Percentiles rank a stretch among this genome's conserved stretches.
Evolutionary conservation across 2,329 filamentous ascomycete genomes (phyloP).

Genomic region (Aspergillus jensenii): DNA sequence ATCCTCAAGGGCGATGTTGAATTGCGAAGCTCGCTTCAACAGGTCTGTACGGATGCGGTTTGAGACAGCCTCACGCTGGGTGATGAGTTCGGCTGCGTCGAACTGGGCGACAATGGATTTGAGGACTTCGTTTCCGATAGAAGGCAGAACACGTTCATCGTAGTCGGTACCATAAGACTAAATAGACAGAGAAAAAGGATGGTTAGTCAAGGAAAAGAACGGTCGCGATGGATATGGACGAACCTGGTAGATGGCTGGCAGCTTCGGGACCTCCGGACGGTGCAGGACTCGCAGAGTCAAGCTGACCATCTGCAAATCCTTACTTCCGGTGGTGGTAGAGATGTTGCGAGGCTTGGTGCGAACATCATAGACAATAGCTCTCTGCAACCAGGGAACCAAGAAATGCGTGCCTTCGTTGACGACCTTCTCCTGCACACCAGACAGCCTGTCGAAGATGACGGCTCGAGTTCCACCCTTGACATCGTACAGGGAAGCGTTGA

Average conservation of each 20-base stretch:
- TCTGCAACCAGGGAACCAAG: constrained; percentile 91
- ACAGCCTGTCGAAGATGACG: constrained; percentile 94
- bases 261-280: constrained; percentile 83
- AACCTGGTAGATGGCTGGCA: constrained; percentile 99
- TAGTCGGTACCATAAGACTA: constrained; percentile 97
- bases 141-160: constrained; percentile 96
- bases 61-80: constrained; percentile 94
- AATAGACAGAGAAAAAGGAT: background rate
- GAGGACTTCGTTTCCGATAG: constrained; percentile 98
- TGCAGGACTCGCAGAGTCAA: constrained; percentile 94
- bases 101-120: constrained; percentile 99
- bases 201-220: background rate
- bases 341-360: constrained; percentile 97
- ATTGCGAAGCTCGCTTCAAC: constrained; percentile 87
- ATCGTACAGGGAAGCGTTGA: constrained; percentile 87
- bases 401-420: constrained; percentile 97
- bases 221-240: constrained; percentile 22
- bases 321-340: constrained; percentile 93
- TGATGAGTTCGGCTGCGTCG: constrained; percentile 97
- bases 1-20: constrained; percentile 98
- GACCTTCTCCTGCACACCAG: constrained; percentile 89
- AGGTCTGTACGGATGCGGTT: constrained; percentile 92
- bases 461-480: constrained; percentile 92
- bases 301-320: constrained; percentile 99
- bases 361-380: constrained; percentile 92